Base-by-base conservation (phyloP, 768 basidiomycete genomes). In the Plicaturopsis crispa region DNA sequence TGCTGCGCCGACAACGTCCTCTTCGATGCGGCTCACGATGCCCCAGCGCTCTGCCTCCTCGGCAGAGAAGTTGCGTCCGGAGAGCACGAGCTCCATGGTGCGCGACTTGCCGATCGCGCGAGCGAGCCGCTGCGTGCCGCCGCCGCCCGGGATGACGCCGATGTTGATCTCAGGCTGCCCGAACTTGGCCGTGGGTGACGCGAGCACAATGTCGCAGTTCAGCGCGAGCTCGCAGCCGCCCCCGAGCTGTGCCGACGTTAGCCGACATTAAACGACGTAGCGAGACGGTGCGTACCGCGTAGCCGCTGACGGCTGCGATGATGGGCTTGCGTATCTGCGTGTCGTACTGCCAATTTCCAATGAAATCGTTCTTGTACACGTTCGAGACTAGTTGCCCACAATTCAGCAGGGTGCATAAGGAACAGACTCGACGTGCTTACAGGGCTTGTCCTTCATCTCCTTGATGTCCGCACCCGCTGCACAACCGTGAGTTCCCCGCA, bases 401-500 rank as follows among this genome's bases (percentile, higher is more conserved):
- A 40, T 16, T 8, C 14, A 17, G 36, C 21, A 13, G 36, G 13
- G 33, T 33, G 33, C 16, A 19, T 5, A 39, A 8, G 21, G 20
- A 20, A 24, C 7, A 22, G 13, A 33, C 31, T 8, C 33, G 16
- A 4, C 7, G 11, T 19, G 61, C 77, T 54, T 52, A 91, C 90
- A 96, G 42, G 80, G 66, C 63, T 92, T 92, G 64, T 93, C 88
- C 61, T 91, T 92, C 94, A 98, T 98, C 63, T 98, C 92, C 66
- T 96, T 97, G 63, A 99, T 97, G 61, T 99, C 94, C 16, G 94
- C 94, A 3, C 94, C 92, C 50, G 92, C 92, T 91, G 39, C 13
- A 48, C 13, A 31, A 31, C 24, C 24, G 17, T 18, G 22, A 31
- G 31, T 2, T 10, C 5, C 21, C 19, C 24, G 4, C 24, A 12